These are phyloP conservation scores for Cytospora schulzeri DNA, from an alignment of 2,329 filamentous ascomycete genomes.

Conservation along the genomic window DNA sequence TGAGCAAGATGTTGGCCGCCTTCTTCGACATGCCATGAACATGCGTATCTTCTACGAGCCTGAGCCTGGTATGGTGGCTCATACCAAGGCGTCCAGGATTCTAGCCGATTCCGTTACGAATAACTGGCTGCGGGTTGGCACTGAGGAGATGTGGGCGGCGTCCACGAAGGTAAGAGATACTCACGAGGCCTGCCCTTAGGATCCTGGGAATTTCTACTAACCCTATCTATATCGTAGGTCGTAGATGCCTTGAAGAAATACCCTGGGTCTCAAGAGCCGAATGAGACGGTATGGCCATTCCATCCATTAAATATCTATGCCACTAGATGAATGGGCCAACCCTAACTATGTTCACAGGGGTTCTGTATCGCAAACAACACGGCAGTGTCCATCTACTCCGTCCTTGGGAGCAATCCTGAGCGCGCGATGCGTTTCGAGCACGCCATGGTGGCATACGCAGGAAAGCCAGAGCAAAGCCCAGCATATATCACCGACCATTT, in stretches of 20 bases:
- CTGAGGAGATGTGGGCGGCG: constrained; percentile 31
- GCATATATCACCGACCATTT: constrained; percentile 28
- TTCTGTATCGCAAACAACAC: constrained; percentile 30
- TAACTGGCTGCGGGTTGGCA: constrained; percentile 27
- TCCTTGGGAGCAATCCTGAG: constrained; percentile 22
- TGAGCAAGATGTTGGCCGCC: constrained; percentile 30
- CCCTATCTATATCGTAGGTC: constrained; percentile 16
- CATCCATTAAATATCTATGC: no score
- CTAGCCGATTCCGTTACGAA: constrained; percentile 24
- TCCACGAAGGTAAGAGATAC: constrained; percentile 4
- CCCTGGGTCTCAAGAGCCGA: constrained; percentile 31
- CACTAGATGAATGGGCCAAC: no score
- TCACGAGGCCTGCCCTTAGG: not conserved
- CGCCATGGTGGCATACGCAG: constrained; percentile 27
- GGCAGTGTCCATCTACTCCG: constrained; percentile 27
- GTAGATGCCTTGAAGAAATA: constrained; percentile 32
- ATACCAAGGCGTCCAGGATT: constrained; percentile 31
- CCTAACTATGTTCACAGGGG: no score
- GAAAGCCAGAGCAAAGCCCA: constrained; percentile 28
- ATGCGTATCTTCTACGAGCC: constrained; percentile 36
- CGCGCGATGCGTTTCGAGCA: constrained; percentile 26
- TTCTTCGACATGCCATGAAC: constrained; percentile 36
- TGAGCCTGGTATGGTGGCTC: constrained; percentile 33
- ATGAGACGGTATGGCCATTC: constrained; percentile 24
- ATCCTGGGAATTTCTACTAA: not conserved